phyloP scores from a whole-genome alignment of 495 filamentous ascomycete species.

The Cercophora sp. region DNA sequence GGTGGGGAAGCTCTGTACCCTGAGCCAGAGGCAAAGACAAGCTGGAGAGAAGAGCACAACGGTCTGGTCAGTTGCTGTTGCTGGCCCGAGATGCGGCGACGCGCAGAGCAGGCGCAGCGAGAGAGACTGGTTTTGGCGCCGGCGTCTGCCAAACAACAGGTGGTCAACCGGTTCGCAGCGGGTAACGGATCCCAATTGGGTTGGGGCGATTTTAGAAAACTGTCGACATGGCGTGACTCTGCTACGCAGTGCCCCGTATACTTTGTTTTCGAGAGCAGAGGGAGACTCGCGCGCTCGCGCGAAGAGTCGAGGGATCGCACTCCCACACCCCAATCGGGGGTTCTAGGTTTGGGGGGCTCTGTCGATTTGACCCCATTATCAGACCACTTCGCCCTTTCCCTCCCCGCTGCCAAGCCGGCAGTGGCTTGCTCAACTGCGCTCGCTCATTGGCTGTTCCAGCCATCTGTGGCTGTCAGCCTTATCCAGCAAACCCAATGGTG shows the following conservation, averaged over 20 bases:
- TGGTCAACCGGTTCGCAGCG: neutral
- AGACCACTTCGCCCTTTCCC: constrained; percentile 36
- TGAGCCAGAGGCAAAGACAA: neutral
- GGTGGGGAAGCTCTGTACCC: neutral
- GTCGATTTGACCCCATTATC: constrained; percentile 33
- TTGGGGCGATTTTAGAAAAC: constrained; percentile 6
- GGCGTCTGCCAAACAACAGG: neutral
- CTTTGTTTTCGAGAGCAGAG: neutral
- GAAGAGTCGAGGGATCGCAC: constrained; percentile 4
- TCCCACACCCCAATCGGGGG: constrained; percentile 26
- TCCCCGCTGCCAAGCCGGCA: constrained; percentile 30
- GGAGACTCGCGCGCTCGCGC: too few species aligned
- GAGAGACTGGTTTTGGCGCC: neutral
- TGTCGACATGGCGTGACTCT: constrained; percentile 30
- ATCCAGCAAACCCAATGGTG: constrained; percentile 5
- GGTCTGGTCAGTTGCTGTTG: too few species aligned
- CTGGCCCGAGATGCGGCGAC: neutral
- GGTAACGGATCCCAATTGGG: constrained; percentile 15
- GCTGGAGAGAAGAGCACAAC: too few species aligned
- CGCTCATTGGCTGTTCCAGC: constrained; percentile 16
- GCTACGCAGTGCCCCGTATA: neutral
- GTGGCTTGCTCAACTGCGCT: constrained; percentile 17
- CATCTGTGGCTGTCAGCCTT: constrained; percentile 25
- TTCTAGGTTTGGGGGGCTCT: constrained; percentile 28
- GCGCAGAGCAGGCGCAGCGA: neutral